These are phyloP conservation scores for Talaromyces sp. DNA, from an alignment of 2,329 filamentous ascomycete species.

Conservation along the genomic window DNA sequence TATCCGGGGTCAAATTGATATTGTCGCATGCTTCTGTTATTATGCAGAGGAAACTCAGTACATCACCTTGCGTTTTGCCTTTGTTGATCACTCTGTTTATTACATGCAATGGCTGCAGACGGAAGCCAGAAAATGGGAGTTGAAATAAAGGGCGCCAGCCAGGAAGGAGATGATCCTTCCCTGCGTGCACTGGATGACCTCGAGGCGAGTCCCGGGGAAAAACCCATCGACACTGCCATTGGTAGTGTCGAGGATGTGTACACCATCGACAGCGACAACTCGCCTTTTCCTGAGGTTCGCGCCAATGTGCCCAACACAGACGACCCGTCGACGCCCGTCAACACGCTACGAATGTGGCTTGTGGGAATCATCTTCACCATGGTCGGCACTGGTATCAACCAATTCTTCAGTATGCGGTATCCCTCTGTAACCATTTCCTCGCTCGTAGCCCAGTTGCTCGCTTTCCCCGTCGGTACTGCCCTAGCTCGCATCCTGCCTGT, in stretches of 20 bases:
- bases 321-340: conserved; percentile 28
- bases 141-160: neutral
- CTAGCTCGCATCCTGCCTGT: conserved; percentile 41
- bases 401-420: conserved; percentile 49
- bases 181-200: conserved; percentile 5
- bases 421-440: conserved; percentile 47
- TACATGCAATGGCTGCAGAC: neutral
- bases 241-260: conserved; percentile 22
- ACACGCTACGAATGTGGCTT: conserved; percentile 40
- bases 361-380: conserved; percentile 39
- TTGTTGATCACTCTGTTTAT: neutral
- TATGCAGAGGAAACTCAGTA: neutral
- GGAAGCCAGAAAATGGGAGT: neutral
- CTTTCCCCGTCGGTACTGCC: conserved; percentile 42
- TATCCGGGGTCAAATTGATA: neutral
- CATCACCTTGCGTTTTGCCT: neutral
- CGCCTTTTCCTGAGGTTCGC: conserved; percentile 19
- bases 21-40: neutral
- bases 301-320: conserved; percentile 29
- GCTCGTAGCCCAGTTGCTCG: conserved; percentile 46
- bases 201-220: conserved; percentile 18
- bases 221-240: conserved; percentile 23
- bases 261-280: conserved; percentile 19
- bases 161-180: neutral
- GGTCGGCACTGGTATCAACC: conserved; percentile 47